Evolutionary conservation across 805 yeast genomes (phyloP).

Genomic region (Hanseniaspora guilliermondii): DNA sequence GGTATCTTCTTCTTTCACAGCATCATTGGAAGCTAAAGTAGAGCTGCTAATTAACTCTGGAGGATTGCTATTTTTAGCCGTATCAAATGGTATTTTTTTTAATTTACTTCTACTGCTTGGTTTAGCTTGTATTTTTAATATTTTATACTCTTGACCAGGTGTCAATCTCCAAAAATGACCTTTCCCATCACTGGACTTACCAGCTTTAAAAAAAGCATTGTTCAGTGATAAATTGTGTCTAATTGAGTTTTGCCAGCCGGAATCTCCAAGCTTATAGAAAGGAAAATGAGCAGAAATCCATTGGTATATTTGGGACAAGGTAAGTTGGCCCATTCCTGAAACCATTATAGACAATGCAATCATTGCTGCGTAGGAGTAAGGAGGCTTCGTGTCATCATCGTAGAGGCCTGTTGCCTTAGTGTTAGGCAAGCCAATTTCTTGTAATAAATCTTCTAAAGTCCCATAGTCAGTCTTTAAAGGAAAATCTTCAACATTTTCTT

Average conservation of each 20-base stretch:
- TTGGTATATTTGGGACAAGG: conserved; percentile 70
- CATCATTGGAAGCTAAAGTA: not conserved
- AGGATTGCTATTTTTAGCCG: conserved; percentile 12
- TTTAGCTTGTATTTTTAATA: conserved; percentile 40
- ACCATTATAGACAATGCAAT: conserved; percentile 87
- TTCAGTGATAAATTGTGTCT: conserved; percentile 87
- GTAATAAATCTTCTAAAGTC: conserved; percentile 7
- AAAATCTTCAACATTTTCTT: conserved; percentile 15
- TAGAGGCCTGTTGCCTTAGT: conserved; percentile 14
- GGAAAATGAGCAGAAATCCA: conserved; percentile 85
- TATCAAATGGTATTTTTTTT: conserved; percentile 25
- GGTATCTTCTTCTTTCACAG: conserved; percentile 13
- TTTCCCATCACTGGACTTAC: conserved; percentile 78
- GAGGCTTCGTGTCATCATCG: conserved; percentile 49
- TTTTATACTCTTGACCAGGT: conserved; percentile 69
- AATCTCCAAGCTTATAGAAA: conserved; percentile 71
- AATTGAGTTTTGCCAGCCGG: conserved; percentile 96
- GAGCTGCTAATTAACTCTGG: not conserved
- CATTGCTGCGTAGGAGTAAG: conserved; percentile 83
- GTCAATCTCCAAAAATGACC: conserved; percentile 86
- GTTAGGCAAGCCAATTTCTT: conserved; percentile 9
- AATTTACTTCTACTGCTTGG: conserved; percentile 31
- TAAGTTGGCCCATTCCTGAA: conserved; percentile 57
- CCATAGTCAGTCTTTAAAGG: conserved; percentile 12
- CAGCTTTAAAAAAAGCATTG: conserved; percentile 81